A percentile compares a stretch with the other conserved stretches of the same genome.
phyloP scores from a whole-genome alignment of 768 basidiomycete species.

The Pilatotrama ljubarskyi region DNA sequence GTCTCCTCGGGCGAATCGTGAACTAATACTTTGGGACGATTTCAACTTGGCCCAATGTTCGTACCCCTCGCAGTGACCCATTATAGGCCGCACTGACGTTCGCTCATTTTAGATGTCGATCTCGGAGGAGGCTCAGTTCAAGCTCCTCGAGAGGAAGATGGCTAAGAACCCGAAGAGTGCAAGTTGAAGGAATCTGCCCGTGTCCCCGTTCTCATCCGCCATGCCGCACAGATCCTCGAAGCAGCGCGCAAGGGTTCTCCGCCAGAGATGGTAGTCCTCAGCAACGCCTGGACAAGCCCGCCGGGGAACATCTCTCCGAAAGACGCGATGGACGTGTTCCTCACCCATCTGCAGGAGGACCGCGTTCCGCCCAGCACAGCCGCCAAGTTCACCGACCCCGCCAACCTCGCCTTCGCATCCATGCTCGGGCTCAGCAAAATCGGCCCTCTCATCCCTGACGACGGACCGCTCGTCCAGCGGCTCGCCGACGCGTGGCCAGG shows the following conservation, averaged over 20 bases:
- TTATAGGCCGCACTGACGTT: no score
- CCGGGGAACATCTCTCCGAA: constrained; percentile 19
- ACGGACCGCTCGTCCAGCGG: constrained; percentile 23
- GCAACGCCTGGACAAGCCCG: constrained; percentile 30
- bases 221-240: constrained; percentile 15
- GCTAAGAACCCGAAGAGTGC: constrained; percentile 1
- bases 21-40: no score
- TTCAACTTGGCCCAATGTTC: no score
- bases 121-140: constrained; percentile 3
- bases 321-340: constrained; percentile 33
- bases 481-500: constrained; percentile 37
- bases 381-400: constrained; percentile 7
- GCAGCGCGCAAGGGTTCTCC: constrained; percentile 21
- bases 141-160: not conserved
- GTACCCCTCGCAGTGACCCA: no score
- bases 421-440: constrained; percentile 37
- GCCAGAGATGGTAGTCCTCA: constrained; percentile 21
- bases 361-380: constrained; percentile 16
- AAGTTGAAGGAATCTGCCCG: not conserved
- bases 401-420: constrained; percentile 34
- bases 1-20: no score
- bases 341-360: constrained; percentile 30
- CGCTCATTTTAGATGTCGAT: not conserved
- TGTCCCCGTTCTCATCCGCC: not conserved
- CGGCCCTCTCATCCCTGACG: constrained; percentile 26